A percentile compares a stretch with the other conserved stretches of the same genome.
phyloP scores from a whole-genome alignment of 1,284 basidiomycete genomes.

The Hemileccinum hortonii region DNA sequence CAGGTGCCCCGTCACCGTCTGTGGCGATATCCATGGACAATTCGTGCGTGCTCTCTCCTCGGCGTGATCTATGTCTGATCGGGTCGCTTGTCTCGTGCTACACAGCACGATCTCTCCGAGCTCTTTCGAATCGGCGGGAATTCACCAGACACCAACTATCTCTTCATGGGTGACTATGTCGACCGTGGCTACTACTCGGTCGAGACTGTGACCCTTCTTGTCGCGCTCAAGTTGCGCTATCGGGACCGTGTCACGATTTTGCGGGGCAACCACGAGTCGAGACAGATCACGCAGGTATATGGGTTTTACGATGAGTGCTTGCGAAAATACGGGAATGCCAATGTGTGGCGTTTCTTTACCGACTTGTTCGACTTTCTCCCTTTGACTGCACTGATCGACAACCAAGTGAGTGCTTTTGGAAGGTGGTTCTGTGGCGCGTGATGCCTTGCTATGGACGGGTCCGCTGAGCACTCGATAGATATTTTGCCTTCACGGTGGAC shows the following conservation, averaged over 20 bases:
- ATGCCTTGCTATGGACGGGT: neutral
- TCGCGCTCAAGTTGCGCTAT: conserved; percentile 97
- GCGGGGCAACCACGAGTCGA: conserved; percentile 97
- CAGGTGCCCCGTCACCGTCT: conserved; percentile 95
- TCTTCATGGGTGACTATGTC: conserved; percentile 99
- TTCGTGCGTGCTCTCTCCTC: conserved; percentile 72
- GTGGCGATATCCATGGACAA: conserved; percentile 99
- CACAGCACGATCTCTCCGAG: conserved; percentile 96
- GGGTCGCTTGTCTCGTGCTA: conserved; percentile 17
- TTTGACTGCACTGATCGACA: conserved; percentile 95
- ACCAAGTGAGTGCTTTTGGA: conserved; percentile 72
- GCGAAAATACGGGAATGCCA: conserved; percentile 99
- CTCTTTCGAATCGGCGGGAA: conserved; percentile 99
- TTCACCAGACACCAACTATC: conserved; percentile 99
- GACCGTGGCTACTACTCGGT: conserved; percentile 99
- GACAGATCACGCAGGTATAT: conserved; percentile 99
- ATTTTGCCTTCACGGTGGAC: conserved; percentile 98
- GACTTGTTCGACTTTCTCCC: conserved; percentile 99
- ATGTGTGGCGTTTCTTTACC: conserved; percentile 99
- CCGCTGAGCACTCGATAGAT: conserved; percentile 57
- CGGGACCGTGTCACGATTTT: conserved; percentile 98
- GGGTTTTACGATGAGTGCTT: conserved; percentile 99
- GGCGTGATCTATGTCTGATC: conserved; percentile 26
- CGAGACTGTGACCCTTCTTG: conserved; percentile 97
- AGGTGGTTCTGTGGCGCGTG: conserved; percentile 1